Base-by-base conservation (phyloP, 1,139 yeast genomes). In the Taiozyma sp. region DNA sequence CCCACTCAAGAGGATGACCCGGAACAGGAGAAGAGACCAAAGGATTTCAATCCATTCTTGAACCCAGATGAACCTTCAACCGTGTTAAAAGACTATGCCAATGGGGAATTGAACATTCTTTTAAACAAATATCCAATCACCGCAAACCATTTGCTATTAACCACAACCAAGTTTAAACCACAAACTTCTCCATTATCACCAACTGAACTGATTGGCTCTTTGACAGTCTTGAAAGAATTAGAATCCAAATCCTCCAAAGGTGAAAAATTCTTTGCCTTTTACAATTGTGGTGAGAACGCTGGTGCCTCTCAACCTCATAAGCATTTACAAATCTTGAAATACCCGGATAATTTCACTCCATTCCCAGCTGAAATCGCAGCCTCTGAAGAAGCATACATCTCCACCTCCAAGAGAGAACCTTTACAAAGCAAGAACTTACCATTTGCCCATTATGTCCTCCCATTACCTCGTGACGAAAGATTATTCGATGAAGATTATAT, bases 251-350 rank as follows among this genome's bases (percentile, higher is more conserved):
- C 70, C 46, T 76, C 58, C 11, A 67, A 65, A 29, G 62, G 69
- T 26, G 64, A 64, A 41, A 72, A 76, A 55, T 79, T 77, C 76
- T 74, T 91, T 67, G 93, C 89, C 0, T 91, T 93, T 67, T 93
- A 81, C 75, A 93, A 93, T 66, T 83, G 90, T 64, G 98, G 98
- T 5, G 81, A 81, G 28, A 76, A 82, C 60, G 83, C 95, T 57
- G 99, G 98, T 1, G 96, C 97, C 9, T 88, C 97, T 0, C 95
- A 90, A 61, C 85, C 89, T 46, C 99, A 93, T 69, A 88, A 88
- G 62, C 99, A 93, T 69, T 68, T 91, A 54, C 99, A 93, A 68
- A 83, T 91, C 66, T 73, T 93, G 76, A 76, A 81, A 37, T 70
- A 88, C 44, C 95, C 97, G 3, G 66, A 68, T 11, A 68, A 74